Evolutionary conservation across 129 eudicot species (phyloP).

Genomic region (Ambrosia trifida): DNA sequence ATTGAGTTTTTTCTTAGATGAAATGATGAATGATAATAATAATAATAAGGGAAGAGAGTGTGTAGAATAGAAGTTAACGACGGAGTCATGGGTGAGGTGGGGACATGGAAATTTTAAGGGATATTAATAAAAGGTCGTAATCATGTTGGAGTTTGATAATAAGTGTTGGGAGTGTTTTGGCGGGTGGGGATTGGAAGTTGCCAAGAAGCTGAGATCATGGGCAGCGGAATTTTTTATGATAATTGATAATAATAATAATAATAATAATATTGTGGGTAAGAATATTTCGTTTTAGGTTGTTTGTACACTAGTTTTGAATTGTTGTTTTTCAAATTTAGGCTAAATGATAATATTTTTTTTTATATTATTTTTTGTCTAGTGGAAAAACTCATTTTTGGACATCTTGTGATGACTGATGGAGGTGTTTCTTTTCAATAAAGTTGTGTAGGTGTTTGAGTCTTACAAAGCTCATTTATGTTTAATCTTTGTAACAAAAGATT

Average conservation of each 20-base stretch:
- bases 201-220: slow-evolving; percentile 25
- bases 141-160: slow-evolving; percentile 23
- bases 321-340: not conserved
- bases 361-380: too few species aligned
- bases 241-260: not conserved
- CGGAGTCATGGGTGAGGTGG: slow-evolving; percentile 34
- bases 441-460: too few species aligned
- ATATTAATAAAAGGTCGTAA: slow-evolving; percentile 23
- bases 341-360: not conserved
- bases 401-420: too few species aligned
- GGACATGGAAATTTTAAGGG: slow-evolving; percentile 19
- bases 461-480: too few species aligned
- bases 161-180: slow-evolving; percentile 27
- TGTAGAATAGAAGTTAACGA: slow-evolving; percentile 36
- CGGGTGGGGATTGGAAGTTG: slow-evolving; percentile 36
- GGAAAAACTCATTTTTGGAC: too few species aligned
- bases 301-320: slow-evolving; percentile 13
- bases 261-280: slow-evolving; percentile 5
- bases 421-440: too few species aligned
- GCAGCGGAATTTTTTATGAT: not conserved
- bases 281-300: slow-evolving; percentile 8
- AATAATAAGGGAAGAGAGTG: slow-evolving; percentile 17
- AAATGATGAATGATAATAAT: not conserved
- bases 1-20: not conserved
- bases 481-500: too few species aligned